Conservation (phyloP, 2,329 filamentous ascomycete species). For the Tolypocladium tundrense region DNA sequence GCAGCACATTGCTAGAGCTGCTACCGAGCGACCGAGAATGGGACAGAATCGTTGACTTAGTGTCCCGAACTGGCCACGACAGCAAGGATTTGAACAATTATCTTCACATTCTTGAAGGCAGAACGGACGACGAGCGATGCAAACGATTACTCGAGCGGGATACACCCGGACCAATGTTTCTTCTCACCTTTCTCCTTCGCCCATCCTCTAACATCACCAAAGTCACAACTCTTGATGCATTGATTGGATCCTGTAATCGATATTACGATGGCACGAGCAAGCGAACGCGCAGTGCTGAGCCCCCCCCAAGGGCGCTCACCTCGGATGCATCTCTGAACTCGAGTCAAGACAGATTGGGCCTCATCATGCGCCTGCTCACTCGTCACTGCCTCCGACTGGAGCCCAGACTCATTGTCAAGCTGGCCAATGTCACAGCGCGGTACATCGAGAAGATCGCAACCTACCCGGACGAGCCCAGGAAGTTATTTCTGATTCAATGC, state of each 20-base stretch:
- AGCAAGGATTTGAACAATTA: conserved; percentile 14
- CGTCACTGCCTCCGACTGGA: conserved; percentile 21
- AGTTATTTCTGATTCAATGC: conserved; percentile 18
- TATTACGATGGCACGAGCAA: conserved; percentile 4
- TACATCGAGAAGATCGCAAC: conserved; percentile 14
- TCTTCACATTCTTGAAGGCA: conserved; percentile 17
- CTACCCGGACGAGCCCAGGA: conserved; percentile 4
- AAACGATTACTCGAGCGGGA: conserved; percentile 16
- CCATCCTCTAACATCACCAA: conserved; percentile 13
- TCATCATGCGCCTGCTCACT: conserved; percentile 14
- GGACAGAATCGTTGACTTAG: conserved; percentile 9
- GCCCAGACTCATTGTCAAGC: conserved; percentile 19
- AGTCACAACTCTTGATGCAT: conserved; percentile 11
- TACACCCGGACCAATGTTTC: conserved; percentile 14
- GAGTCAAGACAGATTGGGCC: conserved; percentile 12
- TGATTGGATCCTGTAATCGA: conserved; percentile 15
- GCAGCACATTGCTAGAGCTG: conserved; percentile 10
- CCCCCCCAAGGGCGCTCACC: too few relatives aligned
- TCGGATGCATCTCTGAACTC: conserved; percentile 5
- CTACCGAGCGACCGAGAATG: conserved; percentile 15
- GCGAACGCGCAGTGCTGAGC: neutral
- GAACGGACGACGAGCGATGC: conserved; percentile 20
- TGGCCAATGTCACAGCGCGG: conserved; percentile 16
- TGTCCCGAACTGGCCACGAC: conserved; percentile 11
- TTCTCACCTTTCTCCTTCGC: conserved; percentile 21